Conservation (phyloP, 1,284 basidiomycete genomes). For the Moniliophthora roreri region DNA sequence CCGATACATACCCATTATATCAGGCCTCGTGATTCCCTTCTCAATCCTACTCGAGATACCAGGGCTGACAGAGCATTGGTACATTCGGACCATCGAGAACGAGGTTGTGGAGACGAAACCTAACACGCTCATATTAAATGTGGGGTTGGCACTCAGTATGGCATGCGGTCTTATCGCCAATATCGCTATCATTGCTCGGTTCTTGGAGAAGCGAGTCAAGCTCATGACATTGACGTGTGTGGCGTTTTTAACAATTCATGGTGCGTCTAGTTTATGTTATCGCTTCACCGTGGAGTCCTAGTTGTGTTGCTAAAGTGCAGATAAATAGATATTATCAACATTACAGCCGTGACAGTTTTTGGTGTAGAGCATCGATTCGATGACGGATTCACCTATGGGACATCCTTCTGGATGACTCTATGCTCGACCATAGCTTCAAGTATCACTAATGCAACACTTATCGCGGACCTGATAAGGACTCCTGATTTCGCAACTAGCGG, state of each 20-base stretch:
- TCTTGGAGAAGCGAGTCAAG: constrained; percentile 67
- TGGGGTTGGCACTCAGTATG: constrained; percentile 70
- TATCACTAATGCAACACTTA: constrained; percentile 69
- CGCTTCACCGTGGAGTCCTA: background rate
- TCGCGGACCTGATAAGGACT: constrained; percentile 60
- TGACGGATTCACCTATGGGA: constrained; percentile 71
- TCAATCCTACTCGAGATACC: constrained; percentile 81
- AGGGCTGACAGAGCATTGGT: constrained; percentile 71
- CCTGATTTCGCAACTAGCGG: constrained; percentile 69
- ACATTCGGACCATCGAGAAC: constrained; percentile 53
- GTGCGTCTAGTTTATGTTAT: constrained; percentile 34
- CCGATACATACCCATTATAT: constrained; percentile 63
- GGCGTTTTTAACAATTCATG: constrained; percentile 64
- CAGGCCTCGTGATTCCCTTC: constrained; percentile 74
- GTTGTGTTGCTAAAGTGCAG: background rate
- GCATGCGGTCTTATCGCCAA: constrained; percentile 72
- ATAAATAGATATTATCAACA: constrained; percentile 66
- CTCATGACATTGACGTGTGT: constrained; percentile 66
- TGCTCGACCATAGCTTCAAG: constrained; percentile 73
- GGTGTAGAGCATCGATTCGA: constrained; percentile 64
- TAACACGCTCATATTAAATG: constrained; percentile 61
- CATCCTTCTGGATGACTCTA: constrained; percentile 81
- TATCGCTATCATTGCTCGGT: constrained; percentile 64
- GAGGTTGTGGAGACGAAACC: constrained; percentile 45
- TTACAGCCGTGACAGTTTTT: constrained; percentile 61